Evolutionary conservation across 2,329 filamentous ascomycete species (phyloP), one percentile per base, ranked within the genome.

Genomic region (Pyricularia sp.): DNA sequence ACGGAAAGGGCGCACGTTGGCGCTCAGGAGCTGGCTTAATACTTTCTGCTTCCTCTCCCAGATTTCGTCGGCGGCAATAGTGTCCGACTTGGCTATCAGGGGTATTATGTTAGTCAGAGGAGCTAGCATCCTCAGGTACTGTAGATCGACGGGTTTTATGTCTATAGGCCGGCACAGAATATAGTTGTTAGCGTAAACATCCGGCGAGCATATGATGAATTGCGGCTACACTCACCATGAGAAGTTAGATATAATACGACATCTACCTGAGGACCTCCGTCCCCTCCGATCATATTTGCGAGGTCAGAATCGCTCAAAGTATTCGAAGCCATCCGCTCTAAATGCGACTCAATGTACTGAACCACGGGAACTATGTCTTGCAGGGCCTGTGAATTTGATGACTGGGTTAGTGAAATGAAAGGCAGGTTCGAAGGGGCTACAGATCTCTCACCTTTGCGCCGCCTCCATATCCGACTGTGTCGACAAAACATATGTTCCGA

Each of bases 401-500:
- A 55, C 4, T 25, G 25, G 42, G 0, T 50, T 25, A 31, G 23
- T 42, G 28, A 61, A 25, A 20, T n/a, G 25, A 42, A 42, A 14
- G 12, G 10, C 12, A 42, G 58, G 58, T 9, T 55, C 3, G 4
- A 4, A 61, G 28, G 58, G 58, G 9, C 10, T 26, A 25, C 9
- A 28, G 23, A 14, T 28, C 5, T 61, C 58, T 70, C 78, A 88
- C 84, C 55, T 68, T 58, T 30, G 81, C 82, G 64, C 82, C 83
- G 72, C 77, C 80, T 59, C 83, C 80, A 77, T 87, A 88, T 14
- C 89, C 89, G 12, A 90, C 88, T 2, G 92, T 94, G 79, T 98
- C 94, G 69, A 97, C 89, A 76, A 99, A 97, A 78, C 93, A 97
- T 5, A 99, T 80, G 75, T 99, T 99, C 33, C 94, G 87, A 76